Evolutionary conservation across 306 rosid genomes (phyloP).

Genomic region (Prunus fruticosa): DNA sequence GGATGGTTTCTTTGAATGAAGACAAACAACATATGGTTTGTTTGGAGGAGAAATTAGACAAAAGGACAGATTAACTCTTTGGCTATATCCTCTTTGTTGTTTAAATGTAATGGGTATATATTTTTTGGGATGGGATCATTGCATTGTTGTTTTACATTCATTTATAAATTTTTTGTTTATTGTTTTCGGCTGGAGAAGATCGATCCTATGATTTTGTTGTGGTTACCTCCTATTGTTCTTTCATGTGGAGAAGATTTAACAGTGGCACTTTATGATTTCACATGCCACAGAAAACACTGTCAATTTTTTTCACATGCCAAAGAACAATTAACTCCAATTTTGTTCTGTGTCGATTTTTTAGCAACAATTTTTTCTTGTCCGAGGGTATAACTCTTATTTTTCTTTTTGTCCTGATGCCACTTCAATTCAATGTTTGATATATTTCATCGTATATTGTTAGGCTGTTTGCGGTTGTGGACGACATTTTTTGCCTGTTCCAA

Average conservation of each 20-base stretch:
- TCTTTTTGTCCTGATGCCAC: neutral
- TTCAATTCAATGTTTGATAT: neutral
- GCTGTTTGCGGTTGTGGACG: constrained; percentile 95
- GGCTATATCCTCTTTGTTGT: neutral
- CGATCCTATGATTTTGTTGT: neutral
- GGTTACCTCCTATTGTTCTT: neutral
- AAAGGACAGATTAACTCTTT: constrained; percentile 6
- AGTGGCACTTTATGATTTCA: too few relatives aligned
- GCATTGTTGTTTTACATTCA: neutral
- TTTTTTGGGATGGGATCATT: neutral
- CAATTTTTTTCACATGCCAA: too few relatives aligned
- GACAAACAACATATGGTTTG: constrained; percentile 7
- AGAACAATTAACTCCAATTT: neutral
- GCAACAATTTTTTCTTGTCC: neutral
- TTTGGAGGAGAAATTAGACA: constrained; percentile 17
- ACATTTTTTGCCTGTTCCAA: constrained; percentile 94
- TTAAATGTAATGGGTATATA: neutral
- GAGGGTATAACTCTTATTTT: neutral
- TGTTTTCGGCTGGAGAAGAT: neutral
- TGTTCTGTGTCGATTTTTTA: neutral
- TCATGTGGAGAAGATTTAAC: neutral
- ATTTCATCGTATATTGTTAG: constrained; percentile 32
- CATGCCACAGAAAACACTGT: too few relatives aligned
- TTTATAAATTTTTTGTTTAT: neutral
- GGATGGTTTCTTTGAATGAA: neutral